A percentile compares a stretch with the other conserved stretches of the same genome.
Evolutionary conservation across 208 protist genomes (phyloP).

Genomic region (Trypanosoma vivax): DNA sequence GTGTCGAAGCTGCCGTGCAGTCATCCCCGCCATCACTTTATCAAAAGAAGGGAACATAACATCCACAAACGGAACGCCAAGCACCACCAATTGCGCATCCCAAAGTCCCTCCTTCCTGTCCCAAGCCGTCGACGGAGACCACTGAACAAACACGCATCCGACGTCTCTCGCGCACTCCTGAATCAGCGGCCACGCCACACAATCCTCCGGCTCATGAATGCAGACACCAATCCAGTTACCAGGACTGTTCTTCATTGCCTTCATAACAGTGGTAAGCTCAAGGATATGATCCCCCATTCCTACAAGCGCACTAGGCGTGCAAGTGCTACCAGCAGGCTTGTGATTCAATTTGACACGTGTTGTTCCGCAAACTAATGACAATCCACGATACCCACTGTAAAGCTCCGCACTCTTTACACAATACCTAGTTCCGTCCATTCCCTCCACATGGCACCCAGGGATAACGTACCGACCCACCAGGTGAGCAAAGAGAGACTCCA

Average conservation of each 20-base stretch:
- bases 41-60: slow-evolving; percentile 39
- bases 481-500: slow-evolving; percentile 30
- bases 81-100: slow-evolving; percentile 19
- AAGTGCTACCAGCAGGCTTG: background rate
- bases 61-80: slow-evolving; percentile 34
- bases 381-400: slow-evolving; percentile 42
- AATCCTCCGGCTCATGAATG: slow-evolving; percentile 41
- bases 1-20: slow-evolving; percentile 18
- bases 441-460: slow-evolving; percentile 30
- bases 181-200: slow-evolving; percentile 38
- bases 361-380: slow-evolving; percentile 36
- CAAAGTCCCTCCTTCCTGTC: slow-evolving; percentile 5
- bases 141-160: slow-evolving; percentile 20
- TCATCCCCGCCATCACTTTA: slow-evolving; percentile 21
- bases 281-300: slow-evolving; percentile 29
- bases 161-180: slow-evolving; percentile 18
- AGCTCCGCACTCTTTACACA: slow-evolving; percentile 36
- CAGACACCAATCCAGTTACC: slow-evolving; percentile 32
- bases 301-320: slow-evolving; percentile 9
- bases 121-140: slow-evolving; percentile 24
- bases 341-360: slow-evolving; percentile 60
- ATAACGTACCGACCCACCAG: slow-evolving; percentile 49
- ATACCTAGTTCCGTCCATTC: slow-evolving; percentile 30
- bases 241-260: slow-evolving; percentile 14
- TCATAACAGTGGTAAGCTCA: slow-evolving; percentile 22